phyloP scores from a whole-genome alignment of 352 stramenopile genomes.

The Phytophthora ramorum region DNA sequence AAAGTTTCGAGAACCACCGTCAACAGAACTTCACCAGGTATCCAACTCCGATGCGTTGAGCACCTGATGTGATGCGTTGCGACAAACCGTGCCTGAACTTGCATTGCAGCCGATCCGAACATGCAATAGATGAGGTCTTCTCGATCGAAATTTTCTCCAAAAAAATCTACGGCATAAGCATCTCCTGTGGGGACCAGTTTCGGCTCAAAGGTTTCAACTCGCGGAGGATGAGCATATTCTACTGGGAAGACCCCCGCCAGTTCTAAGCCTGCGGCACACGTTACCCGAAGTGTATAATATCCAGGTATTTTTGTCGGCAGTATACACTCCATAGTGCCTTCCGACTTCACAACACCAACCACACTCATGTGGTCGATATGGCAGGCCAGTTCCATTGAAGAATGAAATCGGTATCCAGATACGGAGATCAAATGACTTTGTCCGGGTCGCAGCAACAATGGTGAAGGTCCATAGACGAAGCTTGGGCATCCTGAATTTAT shows the following conservation, averaged over 20 bases:
- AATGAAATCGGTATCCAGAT: conserved; percentile 36
- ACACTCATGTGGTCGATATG: conserved; percentile 15
- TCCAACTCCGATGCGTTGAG: conserved; percentile 19
- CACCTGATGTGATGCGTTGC: conserved; percentile 36
- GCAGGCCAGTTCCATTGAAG: conserved; percentile 37
- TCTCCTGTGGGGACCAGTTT: conserved; percentile 26
- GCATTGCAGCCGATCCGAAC: conserved; percentile 30
- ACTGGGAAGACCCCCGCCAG: conserved; percentile 31
- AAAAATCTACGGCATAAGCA: conserved; percentile 28
- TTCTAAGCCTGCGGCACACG: conserved; percentile 17
- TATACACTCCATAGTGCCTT: conserved; percentile 31
- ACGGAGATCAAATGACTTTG: conserved; percentile 28
- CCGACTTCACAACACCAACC: conserved; percentile 29
- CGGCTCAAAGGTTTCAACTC: conserved; percentile 27
- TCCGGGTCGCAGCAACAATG: conserved; percentile 17
- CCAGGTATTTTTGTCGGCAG: conserved; percentile 40
- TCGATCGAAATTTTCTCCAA: conserved; percentile 29
- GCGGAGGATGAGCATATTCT: conserved; percentile 29
- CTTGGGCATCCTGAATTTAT: conserved; percentile 24
- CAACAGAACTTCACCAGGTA: conserved; percentile 19
- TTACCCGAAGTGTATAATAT: conserved; percentile 42
- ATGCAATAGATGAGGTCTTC: conserved; percentile 37
- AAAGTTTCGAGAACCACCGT: conserved; percentile 23
- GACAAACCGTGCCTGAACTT: conserved; percentile 26
- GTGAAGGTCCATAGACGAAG: conserved; percentile 22